These are phyloP conservation scores for Epichloe coenophiala DNA, from an alignment of 2,329 filamentous ascomycete genomes.

Conservation along the genomic window DNA sequence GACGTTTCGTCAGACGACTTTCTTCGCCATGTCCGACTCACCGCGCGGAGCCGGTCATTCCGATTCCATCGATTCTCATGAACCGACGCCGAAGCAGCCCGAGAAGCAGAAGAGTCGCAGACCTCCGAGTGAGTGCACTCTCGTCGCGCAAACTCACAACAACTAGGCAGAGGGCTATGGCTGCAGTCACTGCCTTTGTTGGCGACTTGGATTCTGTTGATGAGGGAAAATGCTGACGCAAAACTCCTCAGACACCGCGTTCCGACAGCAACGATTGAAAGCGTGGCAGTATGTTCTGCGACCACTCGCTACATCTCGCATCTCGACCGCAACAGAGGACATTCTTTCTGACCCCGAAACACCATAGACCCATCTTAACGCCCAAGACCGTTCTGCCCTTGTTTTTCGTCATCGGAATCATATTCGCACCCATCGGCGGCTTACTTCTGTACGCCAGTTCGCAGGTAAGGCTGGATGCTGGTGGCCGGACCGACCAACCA, in stretches of 20 bases:
- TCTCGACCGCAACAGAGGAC: neutral
- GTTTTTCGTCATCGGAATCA: slow-evolving; percentile 80
- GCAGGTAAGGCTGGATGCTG: slow-evolving; percentile 37
- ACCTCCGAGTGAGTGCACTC: slow-evolving; percentile 59
- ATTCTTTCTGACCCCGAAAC: slow-evolving; percentile 22
- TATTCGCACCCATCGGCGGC: slow-evolving; percentile 88
- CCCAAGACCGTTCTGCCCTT: slow-evolving; percentile 86
- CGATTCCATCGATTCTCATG: slow-evolving; percentile 42
- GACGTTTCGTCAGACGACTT: no score
- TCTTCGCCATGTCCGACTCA: slow-evolving; percentile 33
- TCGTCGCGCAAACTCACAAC: neutral
- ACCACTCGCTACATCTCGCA: no score
- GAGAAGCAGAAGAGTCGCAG: slow-evolving; percentile 84
- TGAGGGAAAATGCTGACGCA: neutral
- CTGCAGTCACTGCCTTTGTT: slow-evolving; percentile 1
- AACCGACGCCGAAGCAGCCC: slow-evolving; percentile 36
- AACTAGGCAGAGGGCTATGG: slow-evolving; percentile 14
- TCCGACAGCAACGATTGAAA: slow-evolving; percentile 91
- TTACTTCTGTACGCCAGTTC: slow-evolving; percentile 75
- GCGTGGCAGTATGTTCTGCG: slow-evolving; percentile 77
- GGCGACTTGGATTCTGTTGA: slow-evolving; percentile 2
- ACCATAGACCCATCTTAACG: slow-evolving; percentile 70
- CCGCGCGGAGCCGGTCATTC: slow-evolving; percentile 29
- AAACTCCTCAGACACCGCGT: slow-evolving; percentile 69
- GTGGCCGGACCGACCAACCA: neutral